These are phyloP conservation scores for Gossypium anomalum DNA, from an alignment of 345 rosid species.

Conservation along the genomic window DNA sequence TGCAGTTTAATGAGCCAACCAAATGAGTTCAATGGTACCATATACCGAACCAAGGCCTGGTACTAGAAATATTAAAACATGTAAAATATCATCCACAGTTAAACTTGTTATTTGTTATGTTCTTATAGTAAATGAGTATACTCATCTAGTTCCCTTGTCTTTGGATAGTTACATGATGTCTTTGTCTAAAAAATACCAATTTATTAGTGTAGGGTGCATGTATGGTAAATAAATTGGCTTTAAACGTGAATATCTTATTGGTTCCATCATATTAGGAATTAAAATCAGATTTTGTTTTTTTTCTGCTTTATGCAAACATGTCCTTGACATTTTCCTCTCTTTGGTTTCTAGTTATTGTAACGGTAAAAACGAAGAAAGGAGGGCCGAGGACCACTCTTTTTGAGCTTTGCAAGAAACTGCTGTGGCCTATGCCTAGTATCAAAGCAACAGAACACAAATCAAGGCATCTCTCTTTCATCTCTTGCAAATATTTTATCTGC, in stretches of 20 bases:
- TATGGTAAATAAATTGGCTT: background rate
- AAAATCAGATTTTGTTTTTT: background rate
- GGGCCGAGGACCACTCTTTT: constrained; percentile 66
- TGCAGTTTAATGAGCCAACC: too few relatives aligned
- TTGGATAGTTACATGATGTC: background rate
- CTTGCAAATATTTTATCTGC: background rate
- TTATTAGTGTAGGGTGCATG: background rate
- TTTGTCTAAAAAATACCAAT: background rate
- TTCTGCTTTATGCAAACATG: background rate
- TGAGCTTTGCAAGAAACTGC: constrained; percentile 65
- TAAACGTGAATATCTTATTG: background rate
- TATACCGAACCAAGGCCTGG: background rate
- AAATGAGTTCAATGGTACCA: too few relatives aligned
- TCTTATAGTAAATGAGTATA: too few relatives aligned
- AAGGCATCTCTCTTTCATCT: background rate
- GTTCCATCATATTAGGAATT: background rate
- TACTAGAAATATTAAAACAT: too few relatives aligned
- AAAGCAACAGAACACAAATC: constrained; percentile 35
- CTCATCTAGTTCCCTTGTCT: background rate
- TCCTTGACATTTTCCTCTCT: background rate
- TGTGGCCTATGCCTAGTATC: constrained; percentile 72
- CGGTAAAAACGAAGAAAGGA: constrained; percentile 69
- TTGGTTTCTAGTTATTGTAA: constrained; percentile 45
- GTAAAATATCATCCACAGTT: too few relatives aligned
- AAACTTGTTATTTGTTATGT: too few relatives aligned